phyloP scores from a whole-genome alignment of 306 rosid species.

The Gastrolobium villosum region DNA sequence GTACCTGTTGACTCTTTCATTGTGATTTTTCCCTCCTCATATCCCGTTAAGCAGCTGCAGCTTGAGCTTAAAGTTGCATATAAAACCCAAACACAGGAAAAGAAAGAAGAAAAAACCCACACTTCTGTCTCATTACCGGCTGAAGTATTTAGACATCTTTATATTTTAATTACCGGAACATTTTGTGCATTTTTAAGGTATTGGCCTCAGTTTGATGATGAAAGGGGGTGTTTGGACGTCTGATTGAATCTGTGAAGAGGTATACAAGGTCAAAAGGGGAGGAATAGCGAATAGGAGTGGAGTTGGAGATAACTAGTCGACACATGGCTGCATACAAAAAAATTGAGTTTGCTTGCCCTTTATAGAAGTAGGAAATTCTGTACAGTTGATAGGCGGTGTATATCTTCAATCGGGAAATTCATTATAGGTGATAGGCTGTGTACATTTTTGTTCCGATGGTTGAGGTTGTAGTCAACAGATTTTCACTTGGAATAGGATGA shows the following conservation, averaged over 20 bases:
- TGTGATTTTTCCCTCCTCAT: slow-evolving; percentile 33
- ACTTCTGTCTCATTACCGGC: slow-evolving; percentile 23
- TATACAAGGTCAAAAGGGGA: background rate
- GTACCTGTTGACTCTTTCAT: slow-evolving; percentile 33
- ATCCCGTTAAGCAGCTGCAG: slow-evolving; percentile 36
- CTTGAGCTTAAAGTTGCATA: slow-evolving; percentile 46
- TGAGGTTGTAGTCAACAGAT: background rate
- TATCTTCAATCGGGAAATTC: slow-evolving; percentile 12
- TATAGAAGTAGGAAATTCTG: slow-evolving; percentile 13
- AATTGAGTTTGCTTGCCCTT: background rate
- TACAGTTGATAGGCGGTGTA: slow-evolving; percentile 13
- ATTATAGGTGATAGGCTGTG: slow-evolving; percentile 9
- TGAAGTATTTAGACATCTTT: slow-evolving; percentile 22
- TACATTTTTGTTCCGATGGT: background rate
- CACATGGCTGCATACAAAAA: background rate
- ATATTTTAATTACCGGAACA: slow-evolving; percentile 35
- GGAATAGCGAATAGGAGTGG: slow-evolving; percentile 21
- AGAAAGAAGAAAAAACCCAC: slow-evolving; percentile 12
- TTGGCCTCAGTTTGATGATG: slow-evolving; percentile 44
- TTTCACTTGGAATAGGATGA: slow-evolving; percentile 16
- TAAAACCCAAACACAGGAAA: slow-evolving; percentile 24
- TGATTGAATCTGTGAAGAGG: slow-evolving; percentile 9
- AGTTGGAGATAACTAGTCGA: background rate
- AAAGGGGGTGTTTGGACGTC: slow-evolving; percentile 28
- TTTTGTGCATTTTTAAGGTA: slow-evolving; percentile 34